Conservation (phyloP, 176 grass and related monocot genomes). For the Musa acuminata region DNA sequence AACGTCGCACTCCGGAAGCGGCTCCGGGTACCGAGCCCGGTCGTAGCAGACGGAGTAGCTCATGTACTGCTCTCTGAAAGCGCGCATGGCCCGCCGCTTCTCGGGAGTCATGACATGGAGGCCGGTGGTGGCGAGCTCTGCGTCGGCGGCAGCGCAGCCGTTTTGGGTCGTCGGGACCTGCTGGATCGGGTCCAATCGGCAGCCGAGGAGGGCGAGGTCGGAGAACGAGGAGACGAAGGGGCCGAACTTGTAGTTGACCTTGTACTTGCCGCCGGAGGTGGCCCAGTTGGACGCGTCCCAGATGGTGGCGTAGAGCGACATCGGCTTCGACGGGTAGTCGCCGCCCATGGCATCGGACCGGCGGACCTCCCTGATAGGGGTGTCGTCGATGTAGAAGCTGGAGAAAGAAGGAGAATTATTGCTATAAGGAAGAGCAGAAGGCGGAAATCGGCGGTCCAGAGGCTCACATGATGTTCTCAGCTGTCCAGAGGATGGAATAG, state of each 20-base stretch:
- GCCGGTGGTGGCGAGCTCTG: slow-evolving; percentile 4
- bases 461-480: not conserved
- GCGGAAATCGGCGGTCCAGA: not conserved
- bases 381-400: slow-evolving; percentile 24
- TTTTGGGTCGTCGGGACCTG: not conserved
- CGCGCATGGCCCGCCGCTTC: not conserved
- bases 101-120: not conserved
- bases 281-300: slow-evolving; percentile 21
- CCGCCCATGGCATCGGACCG: slow-evolving; percentile 10
- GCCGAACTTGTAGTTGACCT: slow-evolving; percentile 10
- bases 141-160: not conserved
- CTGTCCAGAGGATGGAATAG: slow-evolving; percentile 14
- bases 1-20: slow-evolving; percentile 9
- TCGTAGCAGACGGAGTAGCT: slow-evolving; percentile 21
- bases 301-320: slow-evolving; percentile 21
- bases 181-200: slow-evolving; percentile 11
- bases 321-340: slow-evolving; percentile 20
- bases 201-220: slow-evolving; percentile 16
- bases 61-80: slow-evolving; percentile 3
- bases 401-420: not conserved
- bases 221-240: slow-evolving; percentile 16
- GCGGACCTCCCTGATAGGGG: slow-evolving; percentile 7
- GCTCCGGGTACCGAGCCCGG: slow-evolving; percentile 7
- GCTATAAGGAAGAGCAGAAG: not conserved
- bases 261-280: slow-evolving; percentile 12